Base-by-base conservation (phyloP, 73 alveolate species). In the Tetrahymena elliotti region DNA sequence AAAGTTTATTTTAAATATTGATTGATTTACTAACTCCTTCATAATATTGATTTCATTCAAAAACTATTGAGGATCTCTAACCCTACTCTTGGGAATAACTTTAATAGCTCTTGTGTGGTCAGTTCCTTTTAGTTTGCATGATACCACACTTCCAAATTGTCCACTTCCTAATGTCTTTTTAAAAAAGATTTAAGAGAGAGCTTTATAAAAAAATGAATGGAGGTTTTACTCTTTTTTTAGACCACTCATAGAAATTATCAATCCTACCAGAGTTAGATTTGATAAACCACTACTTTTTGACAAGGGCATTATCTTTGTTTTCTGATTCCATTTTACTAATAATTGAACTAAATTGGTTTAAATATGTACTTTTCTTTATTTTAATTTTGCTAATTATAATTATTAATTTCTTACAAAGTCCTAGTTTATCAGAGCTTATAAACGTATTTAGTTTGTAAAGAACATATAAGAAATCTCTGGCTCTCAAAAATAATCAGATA, bases 81-180 rank as follows among this genome's bases (percentile, higher is more conserved):
- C 97, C 84, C 95, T 96, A 34, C 94, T 93, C 38, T 96, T 94
- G 11, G 98, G 96, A 35, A 97, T 97, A 33, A 97, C 96, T 97
- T 98, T 98, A 83, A 98, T 96, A 47, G 99, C 99, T 94, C 98
- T 96, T 40, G 88, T 82, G 93, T 96, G 93, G 38, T 97, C 96
- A 93, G 98, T 97, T 84, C 96, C 97, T 92, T 93, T 97, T 92
- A 97, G 98, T 13, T 95, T 88, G 6, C 98, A 98, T 95, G 96
- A 96, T 68, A 96, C 98, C 34, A 98, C 99, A 83, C 98, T 98
- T 6, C 99, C 99, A 98, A 95, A 98, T 33, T 98, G 97, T 15
- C 99, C 99, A 24, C 97, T 97, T 38, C 99, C 99, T 3, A 98
- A 96, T 83, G 97, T 98, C 92, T 95, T 54, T 38, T 93, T 93